phyloP scores from a whole-genome alignment of 108 stramenopile genomes.

The Nannochloropsis gaditana region DNA sequence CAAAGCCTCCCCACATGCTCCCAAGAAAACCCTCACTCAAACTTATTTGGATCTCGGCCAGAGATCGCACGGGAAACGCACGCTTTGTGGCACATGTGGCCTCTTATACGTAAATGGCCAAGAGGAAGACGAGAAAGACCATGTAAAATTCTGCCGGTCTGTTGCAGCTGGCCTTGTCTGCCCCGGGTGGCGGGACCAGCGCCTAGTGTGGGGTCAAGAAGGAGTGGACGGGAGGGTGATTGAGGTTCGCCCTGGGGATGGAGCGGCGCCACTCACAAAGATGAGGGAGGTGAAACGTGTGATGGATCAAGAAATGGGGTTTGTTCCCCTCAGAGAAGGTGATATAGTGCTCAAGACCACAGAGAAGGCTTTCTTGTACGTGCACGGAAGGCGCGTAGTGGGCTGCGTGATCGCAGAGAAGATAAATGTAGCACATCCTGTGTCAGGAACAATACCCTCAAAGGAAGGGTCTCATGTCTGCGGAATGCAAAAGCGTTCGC shows the following conservation, averaged over 20 bases:
- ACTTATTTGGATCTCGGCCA: conserved; percentile 38
- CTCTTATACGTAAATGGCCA: conserved; percentile 31
- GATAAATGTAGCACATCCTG: neutral
- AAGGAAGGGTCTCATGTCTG: neutral
- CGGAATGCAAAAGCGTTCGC: neutral
- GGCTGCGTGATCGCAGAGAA: neutral
- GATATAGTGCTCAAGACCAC: neutral
- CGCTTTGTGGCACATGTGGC: conserved; percentile 32
- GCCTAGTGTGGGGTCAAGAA: neutral
- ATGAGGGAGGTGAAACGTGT: conserved; percentile 41
- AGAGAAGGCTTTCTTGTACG: conserved; percentile 5
- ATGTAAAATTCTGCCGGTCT: conserved; percentile 22
- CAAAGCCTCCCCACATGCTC: neutral
- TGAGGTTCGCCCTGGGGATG: conserved; percentile 40
- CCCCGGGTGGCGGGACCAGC: conserved; percentile 36
- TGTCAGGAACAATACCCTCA: neutral
- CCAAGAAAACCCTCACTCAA: conserved; percentile 21
- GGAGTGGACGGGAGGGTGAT: conserved; percentile 28
- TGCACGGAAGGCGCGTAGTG: conserved; percentile 8
- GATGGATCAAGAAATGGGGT: conserved; percentile 47
- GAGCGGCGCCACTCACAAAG: conserved; percentile 33
- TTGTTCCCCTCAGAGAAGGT: conserved; percentile 24
- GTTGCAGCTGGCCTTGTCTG: conserved; percentile 27
- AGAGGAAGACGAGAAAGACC: conserved; percentile 28
- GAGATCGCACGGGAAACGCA: conserved; percentile 20